phyloP scores from a whole-genome alignment of 805 yeast genomes.

The Yamadazyma akitaensis region DNA sequence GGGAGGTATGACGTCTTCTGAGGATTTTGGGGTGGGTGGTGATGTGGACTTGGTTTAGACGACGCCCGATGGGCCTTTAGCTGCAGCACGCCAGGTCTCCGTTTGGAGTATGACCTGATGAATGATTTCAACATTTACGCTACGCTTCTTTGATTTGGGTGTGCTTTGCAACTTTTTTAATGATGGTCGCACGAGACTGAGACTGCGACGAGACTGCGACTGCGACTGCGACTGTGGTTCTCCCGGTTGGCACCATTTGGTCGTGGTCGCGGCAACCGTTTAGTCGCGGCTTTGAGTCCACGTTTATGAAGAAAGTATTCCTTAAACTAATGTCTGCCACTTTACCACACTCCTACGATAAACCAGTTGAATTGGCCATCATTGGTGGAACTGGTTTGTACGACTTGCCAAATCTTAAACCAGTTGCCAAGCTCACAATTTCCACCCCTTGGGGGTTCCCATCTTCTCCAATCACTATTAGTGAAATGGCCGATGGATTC shows the following conservation, averaged over 20 bases:
- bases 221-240: background rate
- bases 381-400: conserved; percentile 99
- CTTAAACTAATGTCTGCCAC: conserved; percentile 7
- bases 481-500: conserved; percentile 71
- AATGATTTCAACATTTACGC: background rate
- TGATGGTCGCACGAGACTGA: too few relatives aligned
- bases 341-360: conserved; percentile 53
- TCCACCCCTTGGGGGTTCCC: conserved; percentile 98
- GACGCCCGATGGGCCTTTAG: conserved; percentile 6
- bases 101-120: conserved; percentile 7
- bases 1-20: conserved; percentile 19
- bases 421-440: conserved; percentile 78
- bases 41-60: background rate
- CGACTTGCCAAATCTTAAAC: conserved; percentile 73
- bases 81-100: conserved; percentile 9
- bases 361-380: conserved; percentile 76
- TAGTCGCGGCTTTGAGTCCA: background rate
- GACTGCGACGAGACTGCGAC: too few relatives aligned
- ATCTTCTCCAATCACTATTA: conserved; percentile 87
- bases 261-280: too few relatives aligned
- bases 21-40: background rate
- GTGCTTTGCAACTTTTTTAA: too few relatives aligned
- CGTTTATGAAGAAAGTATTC: conserved; percentile 8
- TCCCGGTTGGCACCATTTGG: background rate
- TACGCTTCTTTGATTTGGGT: too few relatives aligned